Evolutionary conservation across 2,329 filamentous ascomycete genomes (phyloP).

Genomic region (Cordyceps cateniannulata): DNA sequence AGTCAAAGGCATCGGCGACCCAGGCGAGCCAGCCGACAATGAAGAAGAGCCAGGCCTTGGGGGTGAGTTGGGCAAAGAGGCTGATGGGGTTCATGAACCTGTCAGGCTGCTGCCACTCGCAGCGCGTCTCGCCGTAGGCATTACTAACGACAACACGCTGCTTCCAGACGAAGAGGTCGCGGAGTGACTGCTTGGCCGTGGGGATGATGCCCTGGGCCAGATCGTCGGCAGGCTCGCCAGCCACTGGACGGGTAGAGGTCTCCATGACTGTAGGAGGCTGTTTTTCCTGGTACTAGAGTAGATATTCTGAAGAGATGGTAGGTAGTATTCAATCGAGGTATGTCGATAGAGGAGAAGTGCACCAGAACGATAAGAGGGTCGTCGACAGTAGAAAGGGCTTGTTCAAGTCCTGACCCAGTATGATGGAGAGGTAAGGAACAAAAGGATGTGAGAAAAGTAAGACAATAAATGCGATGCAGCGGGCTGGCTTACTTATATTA

Average conservation of each 20-base stretch:
- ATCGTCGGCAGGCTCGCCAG: slow-evolving; percentile 55
- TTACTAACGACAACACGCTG: slow-evolving; percentile 64
- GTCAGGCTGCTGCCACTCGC: slow-evolving; percentile 62
- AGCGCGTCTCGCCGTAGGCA: slow-evolving; percentile 55
- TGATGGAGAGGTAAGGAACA: neutral
- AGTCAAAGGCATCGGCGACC: slow-evolving; percentile 80
- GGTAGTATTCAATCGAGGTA: neutral
- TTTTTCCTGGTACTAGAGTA: neutral
- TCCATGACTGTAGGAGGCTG: neutral
- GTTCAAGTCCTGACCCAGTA: neutral
- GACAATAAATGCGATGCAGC: neutral
- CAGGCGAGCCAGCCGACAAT: slow-evolving; percentile 67
- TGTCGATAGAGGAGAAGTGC: neutral
- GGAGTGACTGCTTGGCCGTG: slow-evolving; percentile 56
- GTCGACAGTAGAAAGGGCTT: neutral
- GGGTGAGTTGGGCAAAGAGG: slow-evolving; percentile 56
- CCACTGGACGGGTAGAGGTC: neutral
- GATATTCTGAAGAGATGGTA: neutral
- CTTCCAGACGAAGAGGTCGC: slow-evolving; percentile 67
- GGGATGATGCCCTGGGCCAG: slow-evolving; percentile 58
- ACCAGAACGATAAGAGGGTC: neutral
- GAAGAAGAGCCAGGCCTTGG: slow-evolving; percentile 69
- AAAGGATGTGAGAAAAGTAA: neutral
- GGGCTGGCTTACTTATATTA: neutral
- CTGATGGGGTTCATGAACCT: slow-evolving; percentile 65